Evolutionary conservation across 228 moss, liverwort and hornwort species (phyloP).

Genomic region (Sphagnum magellanicum): DNA sequence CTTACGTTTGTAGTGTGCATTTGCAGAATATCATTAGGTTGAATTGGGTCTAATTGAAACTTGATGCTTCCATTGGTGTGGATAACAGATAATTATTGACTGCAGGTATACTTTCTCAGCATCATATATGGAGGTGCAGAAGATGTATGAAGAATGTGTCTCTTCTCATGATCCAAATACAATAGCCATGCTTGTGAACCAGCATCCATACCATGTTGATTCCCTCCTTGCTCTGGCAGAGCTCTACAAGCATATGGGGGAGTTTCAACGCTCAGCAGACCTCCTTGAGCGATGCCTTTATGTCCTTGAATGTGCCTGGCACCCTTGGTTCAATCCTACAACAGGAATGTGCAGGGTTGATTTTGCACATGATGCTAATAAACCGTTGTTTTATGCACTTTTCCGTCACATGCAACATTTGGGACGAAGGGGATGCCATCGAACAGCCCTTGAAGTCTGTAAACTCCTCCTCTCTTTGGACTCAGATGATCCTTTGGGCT

Average conservation of each 20-base stretch:
- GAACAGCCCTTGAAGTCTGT: conserved; percentile 92
- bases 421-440: conserved; percentile 86
- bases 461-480: conserved; percentile 90
- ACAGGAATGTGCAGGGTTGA: conserved; percentile 75
- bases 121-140: conserved; percentile 72
- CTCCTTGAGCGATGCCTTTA: conserved; percentile 76
- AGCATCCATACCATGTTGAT: conserved; percentile 88
- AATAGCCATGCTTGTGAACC: conserved; percentile 63
- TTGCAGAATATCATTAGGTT: too few species aligned
- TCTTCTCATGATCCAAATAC: conserved; percentile 74
- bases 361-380: conserved; percentile 64
- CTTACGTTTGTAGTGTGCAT: too few species aligned
- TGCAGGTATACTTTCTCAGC: conserved; percentile 69
- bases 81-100: neutral
- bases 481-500: conserved; percentile 77
- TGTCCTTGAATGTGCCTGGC: conserved; percentile 90
- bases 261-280: conserved; percentile 64
- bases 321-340: conserved; percentile 72
- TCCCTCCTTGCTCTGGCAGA: conserved; percentile 81
- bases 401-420: conserved; percentile 92
- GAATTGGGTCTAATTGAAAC: too few species aligned
- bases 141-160: conserved; percentile 68
- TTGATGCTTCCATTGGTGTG: too few species aligned
- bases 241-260: conserved; percentile 80
- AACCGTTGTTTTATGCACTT: conserved; percentile 60